Conservation (phyloP, 2,329 filamentous ascomycete genomes). For the Talaromyces sp. region DNA sequence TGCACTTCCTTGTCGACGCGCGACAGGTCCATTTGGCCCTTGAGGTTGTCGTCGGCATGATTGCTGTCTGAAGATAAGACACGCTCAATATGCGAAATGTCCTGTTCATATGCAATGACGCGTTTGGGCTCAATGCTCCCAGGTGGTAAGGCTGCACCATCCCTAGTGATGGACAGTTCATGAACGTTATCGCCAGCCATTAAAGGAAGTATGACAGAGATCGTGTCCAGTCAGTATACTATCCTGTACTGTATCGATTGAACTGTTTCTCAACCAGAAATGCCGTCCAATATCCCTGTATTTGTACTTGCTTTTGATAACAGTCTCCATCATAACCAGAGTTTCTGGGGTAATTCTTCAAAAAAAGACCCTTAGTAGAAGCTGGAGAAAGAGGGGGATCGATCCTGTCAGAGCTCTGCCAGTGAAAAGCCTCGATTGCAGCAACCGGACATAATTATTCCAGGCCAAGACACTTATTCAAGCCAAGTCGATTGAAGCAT, state of each 20-base stretch:
- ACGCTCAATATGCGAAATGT: slow-evolving; percentile 46
- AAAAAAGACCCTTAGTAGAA: neutral
- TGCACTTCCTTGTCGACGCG: slow-evolving; percentile 66
- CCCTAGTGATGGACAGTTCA: neutral
- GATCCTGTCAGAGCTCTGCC: neutral
- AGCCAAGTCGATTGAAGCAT: neutral
- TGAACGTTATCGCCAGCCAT: neutral
- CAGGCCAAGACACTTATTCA: neutral
- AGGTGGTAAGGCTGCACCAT: neutral
- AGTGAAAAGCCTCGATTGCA: neutral
- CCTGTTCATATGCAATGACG: slow-evolving; percentile 19
- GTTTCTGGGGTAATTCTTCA: neutral
- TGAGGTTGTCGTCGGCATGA: slow-evolving; percentile 46
- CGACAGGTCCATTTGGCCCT: neutral
- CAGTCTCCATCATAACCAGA: neutral
- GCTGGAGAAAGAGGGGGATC: neutral
- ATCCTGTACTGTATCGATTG: too few relatives aligned
- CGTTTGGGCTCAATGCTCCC: neutral
- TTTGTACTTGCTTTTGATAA: neutral
- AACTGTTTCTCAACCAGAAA: neutral
- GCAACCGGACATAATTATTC: neutral
- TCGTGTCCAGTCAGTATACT: neutral
- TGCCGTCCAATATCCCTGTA: neutral
- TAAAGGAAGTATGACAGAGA: neutral
- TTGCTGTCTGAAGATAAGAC: slow-evolving; percentile 38